Evolutionary conservation across 2,329 filamentous ascomycete genomes (phyloP).

Genomic region (Botrytis squamosa): DNA sequence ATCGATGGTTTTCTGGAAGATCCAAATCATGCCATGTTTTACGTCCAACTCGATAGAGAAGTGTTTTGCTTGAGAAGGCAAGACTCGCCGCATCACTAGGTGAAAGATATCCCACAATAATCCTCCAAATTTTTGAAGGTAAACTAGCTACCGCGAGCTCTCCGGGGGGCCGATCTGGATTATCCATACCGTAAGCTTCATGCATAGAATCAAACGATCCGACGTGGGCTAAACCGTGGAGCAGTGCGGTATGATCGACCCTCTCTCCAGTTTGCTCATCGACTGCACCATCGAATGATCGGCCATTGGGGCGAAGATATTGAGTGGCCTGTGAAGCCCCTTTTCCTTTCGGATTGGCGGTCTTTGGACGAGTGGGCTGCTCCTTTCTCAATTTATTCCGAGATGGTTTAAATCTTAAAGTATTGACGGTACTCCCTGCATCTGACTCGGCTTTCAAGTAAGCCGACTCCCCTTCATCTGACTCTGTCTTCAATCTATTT

Average conservation of each 20-base stretch:
- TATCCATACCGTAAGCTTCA: slow-evolving; percentile 16
- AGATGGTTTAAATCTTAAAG: slow-evolving; percentile 13
- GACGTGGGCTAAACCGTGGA: slow-evolving; percentile 37
- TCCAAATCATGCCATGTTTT: slow-evolving; percentile 43
- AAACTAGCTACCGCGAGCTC: slow-evolving; percentile 48
- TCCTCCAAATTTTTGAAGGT: slow-evolving; percentile 47
- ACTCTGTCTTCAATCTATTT: slow-evolving; percentile 9
- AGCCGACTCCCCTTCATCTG: slow-evolving; percentile 2
- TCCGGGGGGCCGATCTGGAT: slow-evolving; percentile 34
- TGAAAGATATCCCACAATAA: slow-evolving; percentile 44
- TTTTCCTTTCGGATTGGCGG: not conserved
- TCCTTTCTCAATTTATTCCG: slow-evolving; percentile 19
- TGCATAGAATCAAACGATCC: slow-evolving; percentile 34
- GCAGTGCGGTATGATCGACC: slow-evolving; percentile 36
- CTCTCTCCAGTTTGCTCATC: slow-evolving; percentile 39
- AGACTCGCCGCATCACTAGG: slow-evolving; percentile 50
- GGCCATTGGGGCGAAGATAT: not conserved
- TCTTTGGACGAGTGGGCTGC: not conserved
- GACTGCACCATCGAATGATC: slow-evolving; percentile 12
- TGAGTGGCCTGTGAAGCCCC: not conserved
- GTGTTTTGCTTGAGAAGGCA: slow-evolving; percentile 48
- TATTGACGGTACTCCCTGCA: slow-evolving; percentile 6
- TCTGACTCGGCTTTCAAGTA: slow-evolving; percentile 15
- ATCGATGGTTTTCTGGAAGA: slow-evolving; percentile 44
- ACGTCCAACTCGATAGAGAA: slow-evolving; percentile 45